phyloP scores from a whole-genome alignment of 345 rosid species.

The Lagerstroemia speciosa region DNA sequence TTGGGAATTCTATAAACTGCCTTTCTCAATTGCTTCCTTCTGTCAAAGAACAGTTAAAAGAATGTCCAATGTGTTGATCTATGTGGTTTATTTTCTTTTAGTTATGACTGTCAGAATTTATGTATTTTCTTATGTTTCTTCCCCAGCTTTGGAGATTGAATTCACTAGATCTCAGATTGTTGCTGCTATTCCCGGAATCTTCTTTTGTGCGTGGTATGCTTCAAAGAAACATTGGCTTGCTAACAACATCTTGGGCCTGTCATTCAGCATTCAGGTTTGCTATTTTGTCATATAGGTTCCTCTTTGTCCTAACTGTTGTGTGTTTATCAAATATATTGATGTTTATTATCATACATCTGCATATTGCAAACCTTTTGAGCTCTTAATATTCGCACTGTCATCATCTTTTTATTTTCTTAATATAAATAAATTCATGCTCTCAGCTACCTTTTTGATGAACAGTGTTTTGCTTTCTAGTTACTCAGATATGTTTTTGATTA shows the following conservation, averaged over 20 bases:
- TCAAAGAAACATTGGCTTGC: slow-evolving; percentile 97
- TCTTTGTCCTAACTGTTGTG: background rate
- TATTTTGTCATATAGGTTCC: background rate
- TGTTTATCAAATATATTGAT: too few species aligned
- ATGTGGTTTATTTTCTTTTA: background rate
- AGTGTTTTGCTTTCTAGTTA: too few species aligned
- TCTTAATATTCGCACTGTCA: background rate
- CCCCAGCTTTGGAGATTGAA: slow-evolving; percentile 90
- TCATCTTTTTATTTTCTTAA: background rate
- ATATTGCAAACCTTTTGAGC: background rate
- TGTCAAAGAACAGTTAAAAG: background rate
- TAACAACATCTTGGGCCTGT: slow-evolving; percentile 83
- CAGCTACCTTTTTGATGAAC: background rate
- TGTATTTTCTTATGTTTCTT: slow-evolving; percentile 29
- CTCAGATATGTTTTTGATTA: too few species aligned
- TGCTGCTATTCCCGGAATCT: slow-evolving; percentile 93
- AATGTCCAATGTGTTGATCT: background rate
- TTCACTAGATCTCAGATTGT: slow-evolving; percentile 86
- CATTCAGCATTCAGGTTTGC: slow-evolving; percentile 96
- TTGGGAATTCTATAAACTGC: background rate
- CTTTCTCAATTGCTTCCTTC: background rate
- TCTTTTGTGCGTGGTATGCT: slow-evolving; percentile 99
- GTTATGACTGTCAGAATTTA: slow-evolving; percentile 33
- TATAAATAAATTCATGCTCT: background rate
- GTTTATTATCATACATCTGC: background rate